Conservation (phyloP, 2,329 filamentous ascomycete genomes). For the Aspergillus ochraceus region DNA sequence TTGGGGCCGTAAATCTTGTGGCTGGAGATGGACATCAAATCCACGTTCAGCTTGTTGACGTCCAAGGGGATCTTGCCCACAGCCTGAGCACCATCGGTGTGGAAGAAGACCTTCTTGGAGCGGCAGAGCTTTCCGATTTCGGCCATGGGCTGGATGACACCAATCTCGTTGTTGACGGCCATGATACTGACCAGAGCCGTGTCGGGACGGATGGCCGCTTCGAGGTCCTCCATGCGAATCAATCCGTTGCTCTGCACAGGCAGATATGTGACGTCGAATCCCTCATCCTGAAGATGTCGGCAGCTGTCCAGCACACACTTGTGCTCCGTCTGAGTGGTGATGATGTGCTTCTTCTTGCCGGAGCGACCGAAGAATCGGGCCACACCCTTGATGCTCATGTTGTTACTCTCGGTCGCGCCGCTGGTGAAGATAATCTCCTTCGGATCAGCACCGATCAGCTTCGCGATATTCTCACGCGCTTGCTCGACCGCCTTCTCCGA, state of each 20-base stretch:
- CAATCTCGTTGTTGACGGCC: constrained; percentile 99
- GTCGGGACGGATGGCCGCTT: constrained; percentile 85
- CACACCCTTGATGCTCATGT: constrained; percentile 99
- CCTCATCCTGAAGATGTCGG: constrained; percentile 93
- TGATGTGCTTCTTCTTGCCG: constrained; percentile 97
- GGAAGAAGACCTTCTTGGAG: constrained; percentile 93
- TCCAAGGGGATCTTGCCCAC: constrained; percentile 98
- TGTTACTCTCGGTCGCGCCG: constrained; percentile 97
- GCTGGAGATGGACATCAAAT: constrained; percentile 97
- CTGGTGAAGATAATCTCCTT: constrained; percentile 99
- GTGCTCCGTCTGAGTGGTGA: constrained; percentile 96
- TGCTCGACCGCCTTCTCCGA: constrained; percentile 91
- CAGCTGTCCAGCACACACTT: constrained; percentile 99
- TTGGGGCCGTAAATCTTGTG: constrained; percentile 99
- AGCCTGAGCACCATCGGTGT: constrained; percentile 93
- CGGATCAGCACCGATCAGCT: constrained; percentile 85
- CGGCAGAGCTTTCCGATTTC: constrained; percentile 93
- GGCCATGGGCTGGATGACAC: constrained; percentile 94
- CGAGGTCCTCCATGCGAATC: constrained; percentile 77
- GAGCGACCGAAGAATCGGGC: constrained; percentile 89
- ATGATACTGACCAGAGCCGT: constrained; percentile 94
- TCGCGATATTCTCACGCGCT: constrained; percentile 78
- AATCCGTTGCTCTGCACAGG: constrained; percentile 87
- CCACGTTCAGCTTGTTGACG: constrained; percentile 96
- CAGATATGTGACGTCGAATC: constrained; percentile 94